Percentiles rank a stretch among this genome's conserved stretches.
phyloP scores from a whole-genome alignment of 345 rosid species.

The Excoecaria cochinchinensis region DNA sequence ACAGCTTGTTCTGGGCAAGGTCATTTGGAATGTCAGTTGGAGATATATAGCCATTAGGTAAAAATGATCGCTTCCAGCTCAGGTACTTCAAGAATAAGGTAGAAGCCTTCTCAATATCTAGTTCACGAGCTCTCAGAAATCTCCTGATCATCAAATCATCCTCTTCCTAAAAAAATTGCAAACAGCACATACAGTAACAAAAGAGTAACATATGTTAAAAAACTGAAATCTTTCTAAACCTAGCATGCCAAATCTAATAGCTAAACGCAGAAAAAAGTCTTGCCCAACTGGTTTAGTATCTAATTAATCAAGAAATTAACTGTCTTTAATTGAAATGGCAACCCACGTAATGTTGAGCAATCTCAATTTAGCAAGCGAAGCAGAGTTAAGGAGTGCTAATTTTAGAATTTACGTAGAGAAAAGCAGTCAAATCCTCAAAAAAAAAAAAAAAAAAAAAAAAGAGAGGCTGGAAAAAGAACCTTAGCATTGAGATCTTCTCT shows the following conservation, averaged over 20 bases:
- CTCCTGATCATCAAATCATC: slow-evolving; percentile 80
- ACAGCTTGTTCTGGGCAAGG: slow-evolving; percentile 64
- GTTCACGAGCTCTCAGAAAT: slow-evolving; percentile 83
- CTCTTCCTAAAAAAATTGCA: slow-evolving; percentile 45
- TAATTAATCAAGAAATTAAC: background rate
- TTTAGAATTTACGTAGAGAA: background rate
- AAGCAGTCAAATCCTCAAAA: background rate
- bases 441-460: background rate
- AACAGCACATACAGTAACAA: background rate
- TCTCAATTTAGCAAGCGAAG: background rate
- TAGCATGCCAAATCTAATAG: background rate
- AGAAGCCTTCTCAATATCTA: slow-evolving; percentile 84
- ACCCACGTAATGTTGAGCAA: background rate
- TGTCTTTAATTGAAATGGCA: background rate
- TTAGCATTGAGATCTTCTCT: slow-evolving; percentile 75
- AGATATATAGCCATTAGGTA: slow-evolving; percentile 60
- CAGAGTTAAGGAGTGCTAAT: background rate
- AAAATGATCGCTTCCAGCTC: slow-evolving; percentile 55
- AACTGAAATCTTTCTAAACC: background rate
- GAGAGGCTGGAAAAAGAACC: slow-evolving; percentile 37
- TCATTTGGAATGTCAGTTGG: slow-evolving; percentile 55
- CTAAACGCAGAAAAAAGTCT: background rate
- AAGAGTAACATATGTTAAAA: background rate
- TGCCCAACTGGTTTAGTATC: background rate
- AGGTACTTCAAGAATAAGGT: slow-evolving; percentile 64